Percentiles rank a stretch among this genome's conserved stretches.
Evolutionary conservation across 495 filamentous ascomycete species (phyloP).

Genomic region (Cercophora newfieldiana): DNA sequence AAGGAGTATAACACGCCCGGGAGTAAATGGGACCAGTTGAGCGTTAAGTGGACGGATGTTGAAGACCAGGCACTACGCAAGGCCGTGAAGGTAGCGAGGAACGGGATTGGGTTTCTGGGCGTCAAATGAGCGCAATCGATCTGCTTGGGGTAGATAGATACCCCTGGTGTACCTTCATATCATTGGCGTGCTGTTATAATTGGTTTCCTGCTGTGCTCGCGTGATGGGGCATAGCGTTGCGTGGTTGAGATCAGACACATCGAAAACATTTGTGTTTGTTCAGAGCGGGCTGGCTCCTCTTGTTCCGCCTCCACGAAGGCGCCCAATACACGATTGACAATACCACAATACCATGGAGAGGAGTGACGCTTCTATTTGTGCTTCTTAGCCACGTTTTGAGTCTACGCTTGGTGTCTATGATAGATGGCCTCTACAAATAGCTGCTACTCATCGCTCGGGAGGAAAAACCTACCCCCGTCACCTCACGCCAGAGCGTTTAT

Average conservation of each 20-base stretch:
- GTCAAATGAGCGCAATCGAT: constrained; percentile 57
- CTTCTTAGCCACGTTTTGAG: not conserved
- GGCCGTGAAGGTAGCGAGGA: constrained; percentile 67
- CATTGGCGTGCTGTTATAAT: not conserved
- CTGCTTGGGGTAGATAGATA: not conserved
- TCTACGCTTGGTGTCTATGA: not conserved
- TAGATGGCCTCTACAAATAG: not conserved
- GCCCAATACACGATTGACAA: too few species aligned
- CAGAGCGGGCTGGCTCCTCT: too few species aligned
- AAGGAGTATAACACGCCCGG: constrained; percentile 68
- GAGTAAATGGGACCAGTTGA: constrained; percentile 85
- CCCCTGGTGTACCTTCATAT: not conserved
- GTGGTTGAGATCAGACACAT: too few species aligned
- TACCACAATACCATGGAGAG: not conserved
- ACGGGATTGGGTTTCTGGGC: constrained; percentile 78
- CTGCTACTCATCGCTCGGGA: not conserved
- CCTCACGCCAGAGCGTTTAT: not conserved
- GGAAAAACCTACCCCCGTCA: not conserved
- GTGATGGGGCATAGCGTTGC: not conserved
- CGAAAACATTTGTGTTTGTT: too few species aligned
- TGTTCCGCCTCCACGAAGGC: too few species aligned
- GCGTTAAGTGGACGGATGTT: constrained; percentile 84
- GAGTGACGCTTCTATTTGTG: not conserved
- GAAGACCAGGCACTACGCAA: constrained; percentile 78
- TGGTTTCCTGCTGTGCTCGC: not conserved